Percentiles rank a stretch among this genome's conserved stretches.
phyloP scores from a whole-genome alignment of 768 basidiomycete species.

The Suillus spraguei region DNA sequence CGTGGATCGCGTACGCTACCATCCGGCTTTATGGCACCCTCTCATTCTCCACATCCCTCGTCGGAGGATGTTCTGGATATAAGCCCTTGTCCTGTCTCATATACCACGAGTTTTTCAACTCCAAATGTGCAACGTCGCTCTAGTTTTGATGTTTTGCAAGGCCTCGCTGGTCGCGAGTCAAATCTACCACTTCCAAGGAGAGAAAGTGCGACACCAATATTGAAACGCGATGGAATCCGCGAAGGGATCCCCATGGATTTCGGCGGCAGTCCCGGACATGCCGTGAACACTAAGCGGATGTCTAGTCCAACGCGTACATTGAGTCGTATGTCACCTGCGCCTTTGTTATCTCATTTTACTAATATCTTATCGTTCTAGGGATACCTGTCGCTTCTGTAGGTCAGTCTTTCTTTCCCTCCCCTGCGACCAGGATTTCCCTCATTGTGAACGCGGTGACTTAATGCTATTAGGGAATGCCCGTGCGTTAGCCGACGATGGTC shows the following conservation, averaged over 20 bases:
- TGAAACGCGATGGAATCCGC: slow-evolving; percentile 59
- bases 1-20: slow-evolving; percentile 66
- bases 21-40: slow-evolving; percentile 39
- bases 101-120: slow-evolving; percentile 37
- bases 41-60: slow-evolving; percentile 39
- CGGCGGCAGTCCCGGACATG: slow-evolving; percentile 40
- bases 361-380: slow-evolving; percentile 44
- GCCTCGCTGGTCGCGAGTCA: slow-evolving; percentile 77
- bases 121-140: slow-evolving; percentile 61
- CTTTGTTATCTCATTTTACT: slow-evolving; percentile 9
- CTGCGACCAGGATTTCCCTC: slow-evolving; percentile 19
- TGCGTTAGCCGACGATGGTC: slow-evolving; percentile 76
- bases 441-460: slow-evolving; percentile 22
- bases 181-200: slow-evolving; percentile 69
- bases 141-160: slow-evolving; percentile 71
- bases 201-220: slow-evolving; percentile 39
- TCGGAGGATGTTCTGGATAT: slow-evolving; percentile 39
- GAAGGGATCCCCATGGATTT: slow-evolving; percentile 76
- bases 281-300: slow-evolving; percentile 48
- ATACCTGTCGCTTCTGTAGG: slow-evolving; percentile 81
- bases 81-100: slow-evolving; percentile 34
- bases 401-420: slow-evolving; percentile 39
- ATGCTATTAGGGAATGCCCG: slow-evolving; percentile 72
- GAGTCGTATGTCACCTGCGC: slow-evolving; percentile 61
- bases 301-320: slow-evolving; percentile 78